Evolutionary conservation across 2,329 filamentous ascomycete genomes (phyloP).

Genomic region (Epichloe glyceriae): DNA sequence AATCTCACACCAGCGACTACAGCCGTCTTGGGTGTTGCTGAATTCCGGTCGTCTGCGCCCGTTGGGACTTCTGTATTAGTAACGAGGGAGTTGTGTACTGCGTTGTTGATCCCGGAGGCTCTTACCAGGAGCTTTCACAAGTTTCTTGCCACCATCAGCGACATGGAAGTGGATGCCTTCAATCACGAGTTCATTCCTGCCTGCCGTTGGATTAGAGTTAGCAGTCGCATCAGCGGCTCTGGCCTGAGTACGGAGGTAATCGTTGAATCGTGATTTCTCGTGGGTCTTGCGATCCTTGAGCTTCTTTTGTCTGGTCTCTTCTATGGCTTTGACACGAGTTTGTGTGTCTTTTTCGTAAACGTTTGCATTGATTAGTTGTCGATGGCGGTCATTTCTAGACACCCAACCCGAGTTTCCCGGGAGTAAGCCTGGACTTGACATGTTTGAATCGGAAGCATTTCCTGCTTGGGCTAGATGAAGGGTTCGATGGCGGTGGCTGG

Average conservation of each 20-base stretch:
- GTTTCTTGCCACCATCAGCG: slow-evolving; percentile 66
- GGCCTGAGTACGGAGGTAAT: slow-evolving; percentile 20
- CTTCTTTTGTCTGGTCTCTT: slow-evolving; percentile 50
- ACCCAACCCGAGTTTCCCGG: slow-evolving; percentile 39
- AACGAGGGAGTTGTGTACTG: neutral
- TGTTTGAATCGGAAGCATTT: slow-evolving; percentile 23
- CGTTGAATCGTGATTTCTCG: slow-evolving; percentile 45
- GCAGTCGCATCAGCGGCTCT: slow-evolving; percentile 8
- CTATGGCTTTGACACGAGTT: slow-evolving; percentile 56
- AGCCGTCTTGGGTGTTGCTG: slow-evolving; percentile 58
- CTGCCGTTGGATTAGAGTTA: slow-evolving; percentile 15
- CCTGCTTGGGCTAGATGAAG: slow-evolving; percentile 46
- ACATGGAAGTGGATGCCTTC: slow-evolving; percentile 64
- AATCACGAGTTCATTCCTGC: slow-evolving; percentile 50
- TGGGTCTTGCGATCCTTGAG: slow-evolving; percentile 37
- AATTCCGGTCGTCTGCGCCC: slow-evolving; percentile 33
- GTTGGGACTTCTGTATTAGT: neutral
- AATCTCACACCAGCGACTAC: slow-evolving; percentile 68
- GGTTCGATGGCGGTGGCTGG: slow-evolving; percentile 35
- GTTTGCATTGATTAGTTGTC: slow-evolving; percentile 70
- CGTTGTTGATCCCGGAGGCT: neutral
- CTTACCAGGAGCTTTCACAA: slow-evolving; percentile 59
- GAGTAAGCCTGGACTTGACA: slow-evolving; percentile 23
- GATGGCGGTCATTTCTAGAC: slow-evolving; percentile 60
- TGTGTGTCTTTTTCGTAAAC: slow-evolving; percentile 65